Conservation (phyloP, 768 basidiomycete genomes). For the Trametes cinnabarina region DNA sequence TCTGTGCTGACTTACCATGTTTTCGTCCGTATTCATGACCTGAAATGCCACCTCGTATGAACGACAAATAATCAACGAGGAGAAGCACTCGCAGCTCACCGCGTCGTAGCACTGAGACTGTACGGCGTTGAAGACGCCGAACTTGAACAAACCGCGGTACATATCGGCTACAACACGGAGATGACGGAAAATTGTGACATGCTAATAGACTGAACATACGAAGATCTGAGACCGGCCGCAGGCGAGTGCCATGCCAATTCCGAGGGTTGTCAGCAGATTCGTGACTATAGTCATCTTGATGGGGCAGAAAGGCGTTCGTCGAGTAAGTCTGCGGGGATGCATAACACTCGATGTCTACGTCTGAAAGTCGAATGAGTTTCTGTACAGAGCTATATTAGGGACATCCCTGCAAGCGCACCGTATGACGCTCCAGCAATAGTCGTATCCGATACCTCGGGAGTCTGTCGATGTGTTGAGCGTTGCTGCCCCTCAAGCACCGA, state of each 20-base stretch:
- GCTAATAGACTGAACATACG: slow-evolving; percentile 40
- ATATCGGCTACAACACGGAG: slow-evolving; percentile 62
- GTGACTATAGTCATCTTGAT: too few relatives aligned
- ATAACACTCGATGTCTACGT: too few relatives aligned
- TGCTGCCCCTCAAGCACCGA: too few relatives aligned
- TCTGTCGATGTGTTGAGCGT: too few relatives aligned
- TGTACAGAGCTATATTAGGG: too few relatives aligned
- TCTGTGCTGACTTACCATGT: slow-evolving; percentile 64
- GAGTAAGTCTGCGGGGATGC: too few relatives aligned
- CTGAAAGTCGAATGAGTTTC: too few relatives aligned
- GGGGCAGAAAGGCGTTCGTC: too few relatives aligned
- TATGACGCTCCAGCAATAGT: neutral
- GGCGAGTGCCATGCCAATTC: slow-evolving; percentile 44
- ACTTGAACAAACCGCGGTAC: slow-evolving; percentile 81
- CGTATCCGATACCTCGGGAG: too few relatives aligned
- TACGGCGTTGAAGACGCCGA: slow-evolving; percentile 87
- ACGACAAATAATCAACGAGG: neutral
- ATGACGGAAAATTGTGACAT: slow-evolving; percentile 3
- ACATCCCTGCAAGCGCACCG: neutral
- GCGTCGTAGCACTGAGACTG: slow-evolving; percentile 81
- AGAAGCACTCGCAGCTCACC: slow-evolving; percentile 43
- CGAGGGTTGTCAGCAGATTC: slow-evolving; percentile 22
- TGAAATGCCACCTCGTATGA: slow-evolving; percentile 24
- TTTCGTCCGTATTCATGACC: slow-evolving; percentile 59
- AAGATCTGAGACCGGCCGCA: slow-evolving; percentile 72